A percentile compares a stretch with the other conserved stretches of the same genome.
phyloP scores from a whole-genome alignment of 208 protist species.

The Trypanosoma melophagium region DNA sequence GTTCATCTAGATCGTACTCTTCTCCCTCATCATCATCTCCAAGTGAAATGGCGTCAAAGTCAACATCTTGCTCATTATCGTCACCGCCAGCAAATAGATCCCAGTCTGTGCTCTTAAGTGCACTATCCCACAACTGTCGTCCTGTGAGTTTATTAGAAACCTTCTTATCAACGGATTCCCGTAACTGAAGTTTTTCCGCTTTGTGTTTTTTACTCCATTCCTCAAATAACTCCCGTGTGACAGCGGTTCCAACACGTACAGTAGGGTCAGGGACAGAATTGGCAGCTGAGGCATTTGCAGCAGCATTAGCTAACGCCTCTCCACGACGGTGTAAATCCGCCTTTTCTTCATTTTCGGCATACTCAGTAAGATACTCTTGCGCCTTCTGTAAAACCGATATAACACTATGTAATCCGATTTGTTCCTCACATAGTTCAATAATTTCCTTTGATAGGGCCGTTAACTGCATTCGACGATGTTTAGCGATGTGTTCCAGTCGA shows the following conservation, averaged over 20 bases:
- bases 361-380: conserved; percentile 66
- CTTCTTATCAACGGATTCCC: conserved; percentile 36
- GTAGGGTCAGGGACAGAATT: conserved; percentile 56
- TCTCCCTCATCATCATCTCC: conserved; percentile 57
- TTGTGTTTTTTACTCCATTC: conserved; percentile 73
- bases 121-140: conserved; percentile 83
- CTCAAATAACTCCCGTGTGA: conserved; percentile 82
- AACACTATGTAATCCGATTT: conserved; percentile 74
- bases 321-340: conserved; percentile 66
- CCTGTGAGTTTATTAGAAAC: conserved; percentile 78
- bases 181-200: conserved; percentile 46
- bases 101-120: conserved; percentile 76
- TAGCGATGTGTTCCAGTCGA: conserved; percentile 63
- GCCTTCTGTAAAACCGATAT: conserved; percentile 71
- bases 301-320: conserved; percentile 53
- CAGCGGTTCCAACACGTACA: conserved; percentile 71
- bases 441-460: conserved; percentile 60
- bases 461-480: conserved; percentile 66
- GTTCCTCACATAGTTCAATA: conserved; percentile 55
- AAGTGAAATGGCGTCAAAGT: conserved; percentile 44
- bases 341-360: conserved; percentile 68
- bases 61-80: conserved; percentile 63
- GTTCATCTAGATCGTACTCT: conserved; percentile 74
- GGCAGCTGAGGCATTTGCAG: conserved; percentile 24
- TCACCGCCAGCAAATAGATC: conserved; percentile 67